Conservation (phyloP, 1,284 basidiomycete genomes). For the Cryptococcus sp. region DNA sequence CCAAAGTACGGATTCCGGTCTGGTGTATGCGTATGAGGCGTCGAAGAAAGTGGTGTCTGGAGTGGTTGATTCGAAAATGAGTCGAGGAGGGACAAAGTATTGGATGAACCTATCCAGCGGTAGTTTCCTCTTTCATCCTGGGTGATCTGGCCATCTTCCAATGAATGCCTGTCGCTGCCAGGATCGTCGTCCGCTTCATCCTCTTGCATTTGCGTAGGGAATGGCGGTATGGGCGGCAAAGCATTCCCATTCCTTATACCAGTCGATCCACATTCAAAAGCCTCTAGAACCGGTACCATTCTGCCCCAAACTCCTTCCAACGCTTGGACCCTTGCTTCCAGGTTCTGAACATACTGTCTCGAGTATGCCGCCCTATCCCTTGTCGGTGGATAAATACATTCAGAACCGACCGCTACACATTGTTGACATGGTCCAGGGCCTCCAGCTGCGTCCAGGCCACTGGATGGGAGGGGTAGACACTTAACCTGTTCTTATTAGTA, state of each 20-base stretch:
- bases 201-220: conserved; percentile 48
- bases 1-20: conserved; percentile 78
- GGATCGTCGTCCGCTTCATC: conserved; percentile 55
- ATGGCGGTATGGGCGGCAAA: neutral
- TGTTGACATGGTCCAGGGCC: conserved; percentile 35
- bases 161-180: conserved; percentile 6
- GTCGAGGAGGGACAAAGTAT: conserved; percentile 83
- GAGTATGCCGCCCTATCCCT: conserved; percentile 44
- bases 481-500: neutral
- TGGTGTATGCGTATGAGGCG: conserved; percentile 48
- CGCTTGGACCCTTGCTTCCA: conserved; percentile 42
- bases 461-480: neutral
- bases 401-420: conserved; percentile 30
- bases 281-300: conserved; percentile 34
- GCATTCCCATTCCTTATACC: neutral
- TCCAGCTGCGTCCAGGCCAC: neutral
- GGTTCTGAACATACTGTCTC: conserved; percentile 44
- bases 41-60: conserved; percentile 7
- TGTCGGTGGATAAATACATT: conserved; percentile 45
- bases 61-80: conserved; percentile 58
- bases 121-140: conserved; percentile 83
- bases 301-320: conserved; percentile 35
- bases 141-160: conserved; percentile 74
- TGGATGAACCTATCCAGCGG: conserved; percentile 87
- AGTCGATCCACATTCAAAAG: conserved; percentile 27